Evolutionary conservation across 108 stramenopile genomes (phyloP), one percentile per base, ranked within the genome.

Genomic region (Stephanodiscus triporus): DNA sequence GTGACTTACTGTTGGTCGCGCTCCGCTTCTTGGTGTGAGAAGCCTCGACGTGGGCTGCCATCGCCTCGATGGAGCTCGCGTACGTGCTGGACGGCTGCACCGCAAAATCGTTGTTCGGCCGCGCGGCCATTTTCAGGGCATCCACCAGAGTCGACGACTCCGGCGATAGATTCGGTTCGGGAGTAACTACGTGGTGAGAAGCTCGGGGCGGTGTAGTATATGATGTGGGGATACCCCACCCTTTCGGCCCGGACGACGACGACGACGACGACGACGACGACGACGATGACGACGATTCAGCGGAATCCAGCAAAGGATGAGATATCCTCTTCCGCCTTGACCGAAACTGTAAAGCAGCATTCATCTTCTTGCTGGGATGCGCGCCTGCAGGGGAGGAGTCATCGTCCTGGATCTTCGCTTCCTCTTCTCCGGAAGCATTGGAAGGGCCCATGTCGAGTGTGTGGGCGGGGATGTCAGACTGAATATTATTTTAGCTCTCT

Each of bases 41-140:
- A n/a, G 60, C 60, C 37, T 61, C 60, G 38, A 61, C 60, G 36
- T 61, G 30, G 9, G 60, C 60, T 38, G 60, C 60, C 60, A 61
- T 61, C 36, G 60, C 60, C 22, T 61, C 60, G 22, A 61, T 61
- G 38, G 60, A 61, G 60, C 60, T 61, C 22, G 32, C 37, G 60
- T 61, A 61, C n/a, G 60, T 42, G 5, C 4, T 42, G 20, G 22
- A 37, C 37, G 60, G 40, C 40, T 19, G 37, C 37, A 42, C 40
- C 9, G 60, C 60, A 19, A 0, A 17, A 6, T 38, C 60, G 56
- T 27, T 32, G 0, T 57, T 7, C 20, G 60, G 60, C 36, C 60
- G 17, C 17, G 60, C 60, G 17, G 60, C 60, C 60, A 61, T 61
- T 42, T 42, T 61, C 6, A 61, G 60, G 20, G 60, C 60, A 36